A percentile compares a stretch with the other conserved stretches of the same genome.
phyloP scores from a whole-genome alignment of 257 asterid species.

The Ajuga chamaepitys region DNA sequence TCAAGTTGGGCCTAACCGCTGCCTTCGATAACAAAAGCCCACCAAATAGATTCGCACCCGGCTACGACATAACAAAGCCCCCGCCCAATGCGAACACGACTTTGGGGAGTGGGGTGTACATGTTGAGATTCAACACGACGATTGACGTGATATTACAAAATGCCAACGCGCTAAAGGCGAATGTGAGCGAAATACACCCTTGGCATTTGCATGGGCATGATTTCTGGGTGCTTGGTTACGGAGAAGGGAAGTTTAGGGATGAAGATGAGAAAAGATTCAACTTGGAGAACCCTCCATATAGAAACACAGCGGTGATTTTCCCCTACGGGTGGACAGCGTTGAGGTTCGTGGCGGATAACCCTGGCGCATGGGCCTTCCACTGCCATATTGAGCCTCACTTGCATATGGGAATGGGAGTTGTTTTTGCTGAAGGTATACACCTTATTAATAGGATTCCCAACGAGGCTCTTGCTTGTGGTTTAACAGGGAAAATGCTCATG shows the following conservation, averaged over 20 bases:
- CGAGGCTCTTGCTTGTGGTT: slow-evolving; percentile 52
- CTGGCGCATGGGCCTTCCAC: slow-evolving; percentile 87
- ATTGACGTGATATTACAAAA: slow-evolving; percentile 71
- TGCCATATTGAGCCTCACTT: slow-evolving; percentile 77
- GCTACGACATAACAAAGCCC: slow-evolving; percentile 48
- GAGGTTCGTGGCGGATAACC: slow-evolving; percentile 68
- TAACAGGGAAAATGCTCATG: slow-evolving; percentile 46
- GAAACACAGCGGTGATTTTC: slow-evolving; percentile 57
- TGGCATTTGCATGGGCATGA: slow-evolving; percentile 92
- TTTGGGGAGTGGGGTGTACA: slow-evolving; percentile 50
- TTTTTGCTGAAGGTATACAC: slow-evolving; percentile 57
- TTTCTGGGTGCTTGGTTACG: slow-evolving; percentile 74
- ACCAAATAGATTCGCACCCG: slow-evolving; percentile 22
- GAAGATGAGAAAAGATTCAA: slow-evolving; percentile 40
- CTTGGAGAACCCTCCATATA: slow-evolving; percentile 55
- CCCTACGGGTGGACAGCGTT: slow-evolving; percentile 87
- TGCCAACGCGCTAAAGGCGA: slow-evolving; percentile 45
- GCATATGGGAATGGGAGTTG: slow-evolving; percentile 81
- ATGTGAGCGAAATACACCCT: slow-evolving; percentile 75
- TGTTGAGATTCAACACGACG: slow-evolving; percentile 41
- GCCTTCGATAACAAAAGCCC: slow-evolving; percentile 43
- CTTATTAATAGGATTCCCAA: slow-evolving; percentile 33
- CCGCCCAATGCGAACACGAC: slow-evolving; percentile 50
- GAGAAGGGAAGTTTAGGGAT: slow-evolving; percentile 52
- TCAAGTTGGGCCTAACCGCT: slow-evolving; percentile 21